Evolutionary conservation across 1,284 basidiomycete species (phyloP), one percentile per base, ranked within the genome.

Genomic region (Rhodofomes roseus): DNA sequence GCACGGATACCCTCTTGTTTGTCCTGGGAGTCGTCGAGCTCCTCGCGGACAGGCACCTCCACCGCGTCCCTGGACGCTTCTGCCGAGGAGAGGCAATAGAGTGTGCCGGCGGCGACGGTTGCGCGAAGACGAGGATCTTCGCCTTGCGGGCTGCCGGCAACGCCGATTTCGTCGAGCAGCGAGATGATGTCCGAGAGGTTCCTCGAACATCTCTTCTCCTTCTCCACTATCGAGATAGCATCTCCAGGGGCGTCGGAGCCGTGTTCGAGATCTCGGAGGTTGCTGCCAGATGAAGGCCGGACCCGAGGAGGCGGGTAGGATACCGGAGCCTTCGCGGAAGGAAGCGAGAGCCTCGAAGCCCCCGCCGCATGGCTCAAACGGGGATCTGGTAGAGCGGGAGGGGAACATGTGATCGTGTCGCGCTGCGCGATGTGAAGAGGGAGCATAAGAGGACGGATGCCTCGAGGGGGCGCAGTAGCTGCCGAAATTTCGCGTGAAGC

Each of bases 131-230:
- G 29, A 51, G 11, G 43, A 48, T 48, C 46, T 48, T 48, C 46
- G 2, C 25, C 11, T 22, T 18, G 46, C 16, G 46, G 25, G 22
- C 2, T 20, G 12, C 31, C 50, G 53, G 58, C 51, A 31, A 64
- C 40, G 20, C 60, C 62, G 27, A 57, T 57, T 41, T 55, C 36
- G 57, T 61, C 60, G 18, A 66, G 59, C 25, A 66, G 61, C 43
- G 56, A 60, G 60, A 65, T 62, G 56, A 65, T 60, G 40, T 65
- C 63, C 41, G 64, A 60, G 14, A 68, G 56, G 57, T 65, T 63
- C 43, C 53, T 52, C 22, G 65, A 56, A 25, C 41, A 54, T 23
- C 61, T 36, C 29, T 36, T 25, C 20, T 4, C 57, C 59, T 53
- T 55, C 58, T 55, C 43, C 54, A 8, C 40, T 4, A 25, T 39